Evolutionary conservation across 148 eudicot species (phyloP), one percentile per base, ranked within the genome.

Genomic region (Tetragonia tetragonoides): DNA sequence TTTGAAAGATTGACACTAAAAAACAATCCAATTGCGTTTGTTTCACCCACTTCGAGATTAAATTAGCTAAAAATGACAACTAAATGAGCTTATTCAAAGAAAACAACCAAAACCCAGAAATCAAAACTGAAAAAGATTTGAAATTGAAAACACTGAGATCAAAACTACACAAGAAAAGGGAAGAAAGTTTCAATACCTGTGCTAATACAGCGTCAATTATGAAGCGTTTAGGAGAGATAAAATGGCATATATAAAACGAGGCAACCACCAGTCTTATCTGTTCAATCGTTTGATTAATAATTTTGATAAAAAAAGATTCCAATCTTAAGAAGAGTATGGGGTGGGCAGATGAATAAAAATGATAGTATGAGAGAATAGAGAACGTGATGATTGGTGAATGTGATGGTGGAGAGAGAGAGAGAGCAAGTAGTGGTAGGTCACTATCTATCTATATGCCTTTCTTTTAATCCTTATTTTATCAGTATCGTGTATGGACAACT

Each of bases 181-280:
- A 28, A 57, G 44, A 78, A 65, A 34, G 62, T 72, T 75, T 69
- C 63, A 53, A 39, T 78, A 78, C 82, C 85, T 74, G 72, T 14
- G 9, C 14, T 28, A 62, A 28, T 51, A 78, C 74, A 64, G 68
- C 23, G 38, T 34, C 38, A 41, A 74, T 41, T 65, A 74, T 70
- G 78, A 78, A 15, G 53, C 63, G 39, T 16, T n/a, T n/a, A 38
- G 44, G 46, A 17, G 41, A 10, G 42, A 41, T 21, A 41, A 41
- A 65, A 77, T 20, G 49, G 57, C 21, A 16, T 12, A 53, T 39
- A 44, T 41, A n/a, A 39, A 39, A 7, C 24, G 70, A 81, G 84
- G 78, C 84, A 84, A 72, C 79, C 73, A 81, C 80, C 81, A 81
- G 67, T 78, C 84, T 81, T 81, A 84, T 81, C 84, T 75, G 70